Evolutionary conservation across 2,329 filamentous ascomycete species (phyloP), one percentile per base, ranked within the genome.

Genomic region (Cladophialophora bantiana): DNA sequence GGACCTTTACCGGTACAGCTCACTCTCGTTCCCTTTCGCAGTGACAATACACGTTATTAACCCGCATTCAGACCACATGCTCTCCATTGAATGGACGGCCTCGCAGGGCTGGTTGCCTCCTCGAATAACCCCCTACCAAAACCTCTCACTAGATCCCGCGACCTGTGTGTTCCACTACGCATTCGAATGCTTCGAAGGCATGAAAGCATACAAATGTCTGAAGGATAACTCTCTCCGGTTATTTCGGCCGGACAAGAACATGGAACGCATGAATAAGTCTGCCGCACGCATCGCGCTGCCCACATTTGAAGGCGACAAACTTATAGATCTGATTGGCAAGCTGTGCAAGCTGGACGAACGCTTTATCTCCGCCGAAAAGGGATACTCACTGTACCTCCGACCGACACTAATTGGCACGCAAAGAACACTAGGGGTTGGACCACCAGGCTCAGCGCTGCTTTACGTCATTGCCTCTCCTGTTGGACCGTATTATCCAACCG

Each of bases 121-220:
- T 65, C 85, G 88, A 71, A 98, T 99, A 77, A 89, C 87, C 18
- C 95, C 95, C 20, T 98, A 98, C 84, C 93, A 97, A 81, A 97
- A 97, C 82, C 91, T 99, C 74, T 94, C 92, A 54, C 90, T 99
- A 74, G 95, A 98, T 79, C 95, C 95, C 32, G 93, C 95, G 52
- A 95, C 93, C 38, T 98, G 94, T 82, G 95, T 98, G 70, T 94
- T 99, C 82, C 95, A 99, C 86, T 99, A 99, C 81, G 95, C 93
- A 57, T 98, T 98, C 77, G 92, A 96, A 80, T 95, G 91, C 79
- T 99, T 99, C 81, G 95, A 99, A 84, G 95, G 95, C 73, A 97
- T 98, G 93, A 99, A 99, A 84, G 95, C 95, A 67, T 99, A 99
- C 86, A 96, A 94, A 81, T 69, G 66, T 52, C 93, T 96, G 82